Base-by-base conservation (phyloP, 2,329 filamentous ascomycete genomes). In the Sclerotinia nivalis region DNA sequence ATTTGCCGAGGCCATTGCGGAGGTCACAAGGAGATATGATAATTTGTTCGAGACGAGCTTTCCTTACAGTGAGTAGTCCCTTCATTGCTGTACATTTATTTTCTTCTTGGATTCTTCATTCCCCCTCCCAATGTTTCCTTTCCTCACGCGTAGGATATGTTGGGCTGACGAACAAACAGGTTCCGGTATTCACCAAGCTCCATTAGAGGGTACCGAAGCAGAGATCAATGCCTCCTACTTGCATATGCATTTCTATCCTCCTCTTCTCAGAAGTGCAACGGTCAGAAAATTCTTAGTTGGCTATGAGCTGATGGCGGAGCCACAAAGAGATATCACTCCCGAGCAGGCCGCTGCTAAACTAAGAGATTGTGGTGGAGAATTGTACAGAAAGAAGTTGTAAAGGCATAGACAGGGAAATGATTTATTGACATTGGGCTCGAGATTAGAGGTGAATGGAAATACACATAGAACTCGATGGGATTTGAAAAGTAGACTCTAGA, bases 171-270 rank as follows among this genome's bases (percentile, higher is more conserved):
- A 7, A 50, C 34, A 31, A 34, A 61, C 40, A 90, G 88, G 92
- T 80, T 98, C 97, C 79, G 96, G 96, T 55, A 89, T 99, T 69
- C 96, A 99, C 80, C 96, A 99, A 83, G 95, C 96, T 25, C 96
- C 96, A 3, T 85, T 99, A 9, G 88, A 91, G 37, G 93, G 93
- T 31, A 91, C 88, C 0, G 85, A 88, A 1, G 93, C 96, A 72
- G 95, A 98, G 80, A 87, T 95, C 68, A 91, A 97, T 76, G 89
- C 89, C 72, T 93, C 92, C 74, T 95, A 97, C 81, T 89, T 99
- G 78, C 96, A 99, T 80, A 90, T 99, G 83, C 96, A 99, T 82
- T 99, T 99, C 81, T 98, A 97, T 80, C 96, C 96, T 55, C 96
- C 96, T 18, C 84, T 99, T 60, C 84, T 99, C 73, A 89, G 96